Percentiles rank a stretch among this genome's conserved stretches.
phyloP scores from a whole-genome alignment of 148 eudicot species.

The Limonium bicolor region DNA sequence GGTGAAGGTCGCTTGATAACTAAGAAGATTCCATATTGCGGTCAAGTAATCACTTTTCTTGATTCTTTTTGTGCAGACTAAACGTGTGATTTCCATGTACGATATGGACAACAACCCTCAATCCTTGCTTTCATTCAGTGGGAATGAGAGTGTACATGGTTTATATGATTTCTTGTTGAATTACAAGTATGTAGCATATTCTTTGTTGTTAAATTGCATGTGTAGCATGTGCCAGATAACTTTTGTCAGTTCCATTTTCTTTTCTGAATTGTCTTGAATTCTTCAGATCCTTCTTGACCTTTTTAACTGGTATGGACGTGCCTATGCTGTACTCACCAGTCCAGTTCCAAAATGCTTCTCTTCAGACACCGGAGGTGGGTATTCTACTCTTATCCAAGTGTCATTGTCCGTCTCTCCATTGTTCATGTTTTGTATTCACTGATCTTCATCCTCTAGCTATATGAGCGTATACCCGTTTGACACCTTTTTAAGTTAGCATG shows the following conservation, averaged over 20 bases:
- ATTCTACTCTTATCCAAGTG: slow-evolving; percentile 1
- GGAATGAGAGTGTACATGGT: slow-evolving; percentile 68
- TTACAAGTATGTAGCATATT: slow-evolving; percentile 29
- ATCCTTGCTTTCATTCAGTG: slow-evolving; percentile 55
- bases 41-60: background rate
- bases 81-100: slow-evolving; percentile 30
- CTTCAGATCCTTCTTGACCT: slow-evolving; percentile 41
- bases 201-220: background rate
- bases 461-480: background rate
- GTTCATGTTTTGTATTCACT: background rate
- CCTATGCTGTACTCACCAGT: slow-evolving; percentile 72
- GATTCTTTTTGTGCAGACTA: slow-evolving; percentile 38
- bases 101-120: slow-evolving; percentile 67
- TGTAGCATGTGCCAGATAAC: background rate
- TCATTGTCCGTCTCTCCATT: background rate
- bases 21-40: too few relatives aligned
- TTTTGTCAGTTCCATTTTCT: too few relatives aligned
- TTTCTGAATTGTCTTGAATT: slow-evolving; percentile 1
- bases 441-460: background rate
- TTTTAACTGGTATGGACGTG: slow-evolving; percentile 57
- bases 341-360: slow-evolving; percentile 73
- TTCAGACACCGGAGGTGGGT: slow-evolving; percentile 76
- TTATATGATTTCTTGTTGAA: slow-evolving; percentile 74
- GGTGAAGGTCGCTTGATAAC: too few relatives aligned
- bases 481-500: background rate